phyloP scores from a whole-genome alignment of 2,329 filamentous ascomycete genomes.

The Didymella pomorum region DNA sequence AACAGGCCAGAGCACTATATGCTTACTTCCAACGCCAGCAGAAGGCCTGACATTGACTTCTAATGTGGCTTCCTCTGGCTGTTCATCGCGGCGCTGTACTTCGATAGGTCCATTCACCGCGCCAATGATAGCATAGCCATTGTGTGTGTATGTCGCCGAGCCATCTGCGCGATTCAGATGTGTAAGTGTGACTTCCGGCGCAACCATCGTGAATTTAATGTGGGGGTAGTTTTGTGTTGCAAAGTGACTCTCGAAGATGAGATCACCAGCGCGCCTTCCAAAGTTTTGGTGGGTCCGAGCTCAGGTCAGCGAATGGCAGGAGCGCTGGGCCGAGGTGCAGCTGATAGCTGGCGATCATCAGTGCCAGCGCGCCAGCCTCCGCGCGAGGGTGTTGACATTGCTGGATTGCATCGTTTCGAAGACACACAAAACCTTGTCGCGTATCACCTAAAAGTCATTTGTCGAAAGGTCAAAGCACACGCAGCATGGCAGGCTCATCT shows the following conservation, averaged over 20 bases:
- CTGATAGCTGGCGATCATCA: conserved; percentile 18
- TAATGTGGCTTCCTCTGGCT: conserved; percentile 87
- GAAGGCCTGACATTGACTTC: conserved; percentile 91
- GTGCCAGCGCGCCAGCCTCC: conserved; percentile 16
- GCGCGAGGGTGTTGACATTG: conserved; percentile 1
- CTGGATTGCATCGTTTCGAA: not conserved
- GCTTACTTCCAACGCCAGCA: conserved; percentile 79
- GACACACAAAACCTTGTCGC: not conserved
- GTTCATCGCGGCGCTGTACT: conserved; percentile 85
- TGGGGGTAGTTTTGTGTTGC: not conserved
- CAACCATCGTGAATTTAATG: conserved; percentile 31
- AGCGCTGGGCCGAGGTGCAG: conserved; percentile 34
- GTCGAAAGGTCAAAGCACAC: not conserved
- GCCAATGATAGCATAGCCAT: conserved; percentile 81
- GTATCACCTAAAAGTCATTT: not conserved
- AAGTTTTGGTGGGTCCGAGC: conserved; percentile 39
- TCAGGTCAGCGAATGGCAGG: conserved; percentile 28
- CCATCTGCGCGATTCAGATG: conserved; percentile 76
- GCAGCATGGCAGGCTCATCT: conserved; percentile 44
- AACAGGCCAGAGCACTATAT: not conserved
- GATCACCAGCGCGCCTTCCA: conserved; percentile 21
- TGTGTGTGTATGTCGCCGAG: conserved; percentile 77
- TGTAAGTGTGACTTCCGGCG: conserved; percentile 44
- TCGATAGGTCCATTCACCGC: conserved; percentile 94
- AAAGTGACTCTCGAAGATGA: conserved; percentile 19